Base-by-base conservation (phyloP, 495 filamentous ascomycete genomes). In the Tuber magnatum region DNA sequence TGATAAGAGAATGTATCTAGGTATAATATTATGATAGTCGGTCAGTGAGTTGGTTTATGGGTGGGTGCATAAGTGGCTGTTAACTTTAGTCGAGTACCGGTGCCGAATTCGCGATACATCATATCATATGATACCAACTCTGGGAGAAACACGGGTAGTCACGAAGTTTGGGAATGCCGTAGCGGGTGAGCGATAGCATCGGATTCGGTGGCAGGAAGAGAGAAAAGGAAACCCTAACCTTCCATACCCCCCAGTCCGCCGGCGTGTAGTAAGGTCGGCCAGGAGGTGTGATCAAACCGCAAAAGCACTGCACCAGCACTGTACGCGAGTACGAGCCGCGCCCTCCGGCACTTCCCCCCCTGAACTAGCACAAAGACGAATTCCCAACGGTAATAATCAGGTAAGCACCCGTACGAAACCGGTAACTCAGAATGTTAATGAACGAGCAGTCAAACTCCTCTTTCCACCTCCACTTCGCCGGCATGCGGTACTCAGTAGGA, bases 1-100 rank as follows among this genome's bases (percentile, higher is more conserved):
- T n/a, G 87, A 91, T 84, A 87, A 91, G 6, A 74, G 82, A 61
- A 83, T 91, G 40, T 82, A 88, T 68, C 90, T 86, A 80, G 90
- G 91, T 83, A 84, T 74, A 83, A 86, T 72, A n/a, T n/a, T n/a
- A n/a, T 46, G 20, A 20, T 10, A n/a, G 24, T n/a, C 4, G 9
- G 20, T 51, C 22, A 1, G 48, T 10, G 48, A 0, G n/a, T 44
- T 16, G 14, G 43, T 16, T 46, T 46, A 46, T 46, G 48, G 1
- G 8, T 24, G 48, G 22, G 10, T 51, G 48, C 22, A 51, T 51
- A 24, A n/a, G 48, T n/a, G 4, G 9, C 44, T 8, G 22, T 51
- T 51, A 51, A 51, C 24, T n/a, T 8, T 7, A n/a, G 6, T n/a
- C 22, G 7, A 24, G 0, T n/a, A n/a, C n/a, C n/a, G n/a, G 9